phyloP scores from a whole-genome alignment of 2,329 filamentous ascomycete species.

The Arthrobotrys conoides region DNA sequence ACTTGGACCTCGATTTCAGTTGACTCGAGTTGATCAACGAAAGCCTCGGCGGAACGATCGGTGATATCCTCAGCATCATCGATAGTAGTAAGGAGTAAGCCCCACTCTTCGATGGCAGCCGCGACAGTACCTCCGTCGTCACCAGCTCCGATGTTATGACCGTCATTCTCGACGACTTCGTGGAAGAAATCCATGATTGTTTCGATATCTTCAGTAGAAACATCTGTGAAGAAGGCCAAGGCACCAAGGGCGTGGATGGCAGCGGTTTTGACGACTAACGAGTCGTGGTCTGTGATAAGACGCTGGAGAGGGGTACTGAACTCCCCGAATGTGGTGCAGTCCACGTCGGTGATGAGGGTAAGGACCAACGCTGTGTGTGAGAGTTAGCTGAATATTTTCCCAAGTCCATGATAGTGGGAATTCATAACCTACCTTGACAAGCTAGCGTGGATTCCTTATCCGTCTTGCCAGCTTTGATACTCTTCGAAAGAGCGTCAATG shows the following conservation, averaged over 20 bases:
- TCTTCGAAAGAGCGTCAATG: slow-evolving; percentile 77
- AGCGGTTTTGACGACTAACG: slow-evolving; percentile 75
- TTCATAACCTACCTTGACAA: slow-evolving; percentile 71
- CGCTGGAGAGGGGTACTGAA: slow-evolving; percentile 74
- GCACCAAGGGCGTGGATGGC: slow-evolving; percentile 81
- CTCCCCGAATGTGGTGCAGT: slow-evolving; percentile 77
- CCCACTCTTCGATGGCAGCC: slow-evolving; percentile 83
- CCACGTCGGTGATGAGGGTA: slow-evolving; percentile 77
- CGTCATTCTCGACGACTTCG: slow-evolving; percentile 84
- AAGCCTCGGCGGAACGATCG: slow-evolving; percentile 81
- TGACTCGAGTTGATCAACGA: slow-evolving; percentile 87
- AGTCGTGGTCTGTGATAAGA: slow-evolving; percentile 77
- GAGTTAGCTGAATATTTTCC: neutral
- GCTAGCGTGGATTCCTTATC: slow-evolving; percentile 79
- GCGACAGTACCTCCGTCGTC: slow-evolving; percentile 80
- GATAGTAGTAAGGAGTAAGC: slow-evolving; percentile 81
- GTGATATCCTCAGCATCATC: slow-evolving; percentile 81
- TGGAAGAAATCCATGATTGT: slow-evolving; percentile 82
- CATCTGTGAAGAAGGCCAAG: slow-evolving; percentile 82
- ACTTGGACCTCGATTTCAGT: slow-evolving; percentile 80
- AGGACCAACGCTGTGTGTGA: slow-evolving; percentile 74
- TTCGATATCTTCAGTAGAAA: slow-evolving; percentile 76
- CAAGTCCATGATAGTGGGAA: slow-evolving; percentile 5
- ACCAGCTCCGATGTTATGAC: slow-evolving; percentile 77
- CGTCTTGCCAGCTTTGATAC: slow-evolving; percentile 78